Evolutionary conservation across 2,329 filamentous ascomycete genomes (phyloP), one percentile per base, ranked within the genome.

Genomic region (Trichoderma sp.): DNA sequence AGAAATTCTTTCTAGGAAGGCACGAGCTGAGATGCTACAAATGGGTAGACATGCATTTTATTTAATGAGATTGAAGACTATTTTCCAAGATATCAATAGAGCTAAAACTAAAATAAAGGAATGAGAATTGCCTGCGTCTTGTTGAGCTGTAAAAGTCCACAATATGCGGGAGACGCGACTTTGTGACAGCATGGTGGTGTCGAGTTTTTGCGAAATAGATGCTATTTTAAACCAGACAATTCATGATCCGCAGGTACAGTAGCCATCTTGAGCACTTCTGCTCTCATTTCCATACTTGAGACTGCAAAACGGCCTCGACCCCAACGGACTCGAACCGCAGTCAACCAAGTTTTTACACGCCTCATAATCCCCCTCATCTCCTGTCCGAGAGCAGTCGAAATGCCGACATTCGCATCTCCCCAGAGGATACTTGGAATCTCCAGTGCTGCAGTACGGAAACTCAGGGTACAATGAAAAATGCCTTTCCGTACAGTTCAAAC

Each of bases 361-460:
- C 29, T 57, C 58, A 16, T 55, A 31, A 37, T 71, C 67, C 55
- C 27, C 21, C n/a, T 58, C 66, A 53, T 66, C 43, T 40, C 55
- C 43, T 14, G 56, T 49, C 24, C n/a, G 55, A 4, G 10, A 16
- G 19, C 72, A 72, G 14, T 33, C 49, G n/a, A 72, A 70, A n/a
- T 59, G 29, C 11, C 62, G 58, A 21, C 69, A 73, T 29, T 43
- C 53, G 53, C 72, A 72, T 13, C 62, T 60, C 2, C 68, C 69
- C 19, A 33, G 24, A n/a, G 68, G 52, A 33, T 52, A 53, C 37
- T 37, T 31, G 4, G 53, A 31, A 35, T 71, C 68, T 4, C 68
- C 58, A 16, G 68, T 68, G 24, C 62, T 63, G 58, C 70, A 71
- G n/a, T 63, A 71, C 52, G 71, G 33, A 53, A 70, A 72, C 57